A percentile compares a stretch with the other conserved stretches of the same genome.
Conservation (phyloP, 2,329 filamentous ascomycete genomes). For the Pleurostoma richardsiae region DNA sequence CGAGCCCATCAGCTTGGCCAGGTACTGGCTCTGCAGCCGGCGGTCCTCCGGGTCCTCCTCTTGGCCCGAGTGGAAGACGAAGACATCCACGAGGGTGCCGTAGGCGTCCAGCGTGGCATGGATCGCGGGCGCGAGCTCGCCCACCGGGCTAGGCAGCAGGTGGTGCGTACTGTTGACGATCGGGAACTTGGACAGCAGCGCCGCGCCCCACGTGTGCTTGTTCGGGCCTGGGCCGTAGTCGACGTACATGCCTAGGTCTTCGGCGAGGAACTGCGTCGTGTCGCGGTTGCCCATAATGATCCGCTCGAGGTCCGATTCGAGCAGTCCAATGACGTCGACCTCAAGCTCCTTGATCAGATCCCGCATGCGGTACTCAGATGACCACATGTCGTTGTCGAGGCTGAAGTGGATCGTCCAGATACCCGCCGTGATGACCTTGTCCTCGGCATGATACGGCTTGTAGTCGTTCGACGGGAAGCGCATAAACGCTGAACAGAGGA, state of each 20-base stretch:
- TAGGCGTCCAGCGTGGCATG: slow-evolving; percentile 95
- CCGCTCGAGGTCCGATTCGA: slow-evolving; percentile 89
- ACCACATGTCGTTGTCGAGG: slow-evolving; percentile 98
- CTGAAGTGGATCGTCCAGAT: slow-evolving; percentile 99
- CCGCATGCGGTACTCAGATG: slow-evolving; percentile 88
- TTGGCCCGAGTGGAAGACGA: slow-evolving; percentile 98
- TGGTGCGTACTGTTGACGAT: slow-evolving; percentile 97
- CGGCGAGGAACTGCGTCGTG: slow-evolving; percentile 88
- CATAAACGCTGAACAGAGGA: slow-evolving; percentile 75
- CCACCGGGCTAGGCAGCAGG: slow-evolving; percentile 85
- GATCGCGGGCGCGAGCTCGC: slow-evolving; percentile 92
- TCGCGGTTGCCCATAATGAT: slow-evolving; percentile 99
- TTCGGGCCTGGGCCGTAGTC: slow-evolving; percentile 96
- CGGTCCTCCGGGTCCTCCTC: slow-evolving; percentile 94
- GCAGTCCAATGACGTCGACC: slow-evolving; percentile 90
- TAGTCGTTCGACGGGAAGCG: slow-evolving; percentile 94
- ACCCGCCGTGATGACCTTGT: slow-evolving; percentile 84
- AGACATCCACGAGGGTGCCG: slow-evolving; percentile 83
- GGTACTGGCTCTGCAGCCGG: slow-evolving; percentile 78
- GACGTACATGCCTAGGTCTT: slow-evolving; percentile 97
- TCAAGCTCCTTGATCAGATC: slow-evolving; percentile 91
- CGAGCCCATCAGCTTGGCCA: slow-evolving; percentile 82
- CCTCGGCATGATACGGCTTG: slow-evolving; percentile 79
- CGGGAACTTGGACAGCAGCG: slow-evolving; percentile 92
- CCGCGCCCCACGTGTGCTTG: slow-evolving; percentile 97